Conservation (phyloP, 1,139 yeast species). For the Nakaseomyces sp. region DNA sequence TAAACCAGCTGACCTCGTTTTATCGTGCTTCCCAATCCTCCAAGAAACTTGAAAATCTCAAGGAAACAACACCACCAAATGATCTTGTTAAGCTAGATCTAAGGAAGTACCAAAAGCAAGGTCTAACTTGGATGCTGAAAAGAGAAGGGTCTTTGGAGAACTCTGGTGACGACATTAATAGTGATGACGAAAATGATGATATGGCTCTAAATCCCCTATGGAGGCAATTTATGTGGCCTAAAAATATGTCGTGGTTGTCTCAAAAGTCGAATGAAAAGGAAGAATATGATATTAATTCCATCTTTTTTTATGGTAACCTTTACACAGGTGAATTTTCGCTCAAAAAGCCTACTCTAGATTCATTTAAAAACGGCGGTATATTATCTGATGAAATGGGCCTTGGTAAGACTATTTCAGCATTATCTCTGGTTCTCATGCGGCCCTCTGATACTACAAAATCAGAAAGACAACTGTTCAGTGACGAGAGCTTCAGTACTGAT, state of each 20-base stretch:
- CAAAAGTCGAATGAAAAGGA: constrained; percentile 16
- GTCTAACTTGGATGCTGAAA: constrained; percentile 73
- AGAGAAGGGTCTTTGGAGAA: constrained; percentile 47
- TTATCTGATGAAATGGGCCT: constrained; percentile 97
- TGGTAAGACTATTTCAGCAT: constrained; percentile 83
- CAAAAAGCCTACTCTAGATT: constrained; percentile 53
- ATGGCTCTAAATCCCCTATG: constrained; percentile 78
- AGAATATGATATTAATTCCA: constrained; percentile 8
- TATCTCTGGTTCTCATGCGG: constrained; percentile 60
- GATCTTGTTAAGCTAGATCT: constrained; percentile 48
- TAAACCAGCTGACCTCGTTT: constrained; percentile 69
- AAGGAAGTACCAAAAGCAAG: constrained; percentile 70
- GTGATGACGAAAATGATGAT: constrained; percentile 26
- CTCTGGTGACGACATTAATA: constrained; percentile 20
- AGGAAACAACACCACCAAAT: constrained; percentile 56
- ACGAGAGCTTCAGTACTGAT: constrained; percentile 6
- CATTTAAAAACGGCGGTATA: constrained; percentile 69
- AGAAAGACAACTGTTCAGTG: constrained; percentile 8
- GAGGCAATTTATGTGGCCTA: constrained; percentile 75
- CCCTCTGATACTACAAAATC: constrained; percentile 39
- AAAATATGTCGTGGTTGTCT: constrained; percentile 34
- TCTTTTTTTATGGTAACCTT: constrained; percentile 64
- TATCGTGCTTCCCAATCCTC: constrained; percentile 60
- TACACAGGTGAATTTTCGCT: constrained; percentile 75
- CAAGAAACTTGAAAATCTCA: constrained; percentile 38